Percentiles rank a stretch among this genome's conserved stretches.
phyloP scores from a whole-genome alignment of 176 grass and related monocot species.

The Carex parvula region DNA sequence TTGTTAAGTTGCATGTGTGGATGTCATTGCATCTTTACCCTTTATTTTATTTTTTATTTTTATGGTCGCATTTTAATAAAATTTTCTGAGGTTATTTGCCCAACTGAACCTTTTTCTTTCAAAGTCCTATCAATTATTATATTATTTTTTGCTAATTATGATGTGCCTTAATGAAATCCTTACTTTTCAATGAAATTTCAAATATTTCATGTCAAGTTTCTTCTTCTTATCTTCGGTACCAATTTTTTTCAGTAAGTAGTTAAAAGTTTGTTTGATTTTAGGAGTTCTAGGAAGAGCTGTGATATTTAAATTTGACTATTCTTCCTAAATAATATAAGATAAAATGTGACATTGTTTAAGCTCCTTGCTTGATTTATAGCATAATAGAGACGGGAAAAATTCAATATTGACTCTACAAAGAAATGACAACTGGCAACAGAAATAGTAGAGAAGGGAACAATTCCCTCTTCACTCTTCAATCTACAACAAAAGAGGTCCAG shows the following conservation, averaged over 20 bases:
- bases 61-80: not conserved
- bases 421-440: no score
- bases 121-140: not conserved
- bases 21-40: not conserved
- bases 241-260: no score
- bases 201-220: no score
- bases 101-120: not conserved
- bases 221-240: not conserved
- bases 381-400: no score
- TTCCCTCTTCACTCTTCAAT: no score
- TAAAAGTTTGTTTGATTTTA: no score
- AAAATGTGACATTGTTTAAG: not conserved
- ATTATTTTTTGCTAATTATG: not conserved
- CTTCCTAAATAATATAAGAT: not conserved
- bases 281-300: no score
- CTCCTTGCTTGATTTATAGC: no score
- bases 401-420: not conserved
- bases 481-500: no score
- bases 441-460: no score
- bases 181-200: not conserved
- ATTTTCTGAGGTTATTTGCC: not conserved
- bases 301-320: no score
- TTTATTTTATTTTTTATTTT: not conserved
- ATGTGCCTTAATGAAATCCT: not conserved
- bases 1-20: not conserved